Evolutionary conservation across 768 basidiomycete species (phyloP).

Genomic region (Boletus tomentosulus): DNA sequence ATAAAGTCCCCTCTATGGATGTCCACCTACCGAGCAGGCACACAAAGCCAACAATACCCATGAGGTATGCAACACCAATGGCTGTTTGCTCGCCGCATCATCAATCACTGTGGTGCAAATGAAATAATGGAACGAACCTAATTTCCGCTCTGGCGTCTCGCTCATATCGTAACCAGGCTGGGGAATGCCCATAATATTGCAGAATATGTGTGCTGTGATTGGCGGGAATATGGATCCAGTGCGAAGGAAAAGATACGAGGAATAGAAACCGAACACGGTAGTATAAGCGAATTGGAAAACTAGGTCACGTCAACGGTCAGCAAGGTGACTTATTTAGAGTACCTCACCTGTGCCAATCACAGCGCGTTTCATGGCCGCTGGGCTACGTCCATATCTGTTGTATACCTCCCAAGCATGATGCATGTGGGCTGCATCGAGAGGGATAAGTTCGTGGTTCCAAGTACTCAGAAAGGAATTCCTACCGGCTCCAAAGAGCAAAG

Average conservation of each 20-base stretch:
- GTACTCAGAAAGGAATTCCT: conserved; percentile 21
- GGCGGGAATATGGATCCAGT: conserved; percentile 81
- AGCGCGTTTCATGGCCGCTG: conserved; percentile 61
- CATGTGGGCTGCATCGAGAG: conserved; percentile 60
- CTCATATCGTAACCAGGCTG: conserved; percentile 53
- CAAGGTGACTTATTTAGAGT: conserved; percentile 1
- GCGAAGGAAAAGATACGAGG: conserved; percentile 79
- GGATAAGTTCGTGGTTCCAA: conserved; percentile 7
- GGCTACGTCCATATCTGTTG: conserved; percentile 65
- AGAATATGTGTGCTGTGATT: conserved; percentile 80
- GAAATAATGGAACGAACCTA: conserved; percentile 38
- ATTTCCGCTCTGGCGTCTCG: conserved; percentile 47
- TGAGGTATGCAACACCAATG: conserved; percentile 50
- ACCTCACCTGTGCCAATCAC: conserved; percentile 49
- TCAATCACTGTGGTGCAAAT: conserved; percentile 4
- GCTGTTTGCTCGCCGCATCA: conserved; percentile 34
- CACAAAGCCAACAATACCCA: conserved; percentile 58
- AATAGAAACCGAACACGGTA: conserved; percentile 87
- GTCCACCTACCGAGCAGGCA: conserved; percentile 55
- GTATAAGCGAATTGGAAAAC: conserved; percentile 90
- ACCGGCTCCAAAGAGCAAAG: conserved; percentile 88
- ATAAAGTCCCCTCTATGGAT: conserved; percentile 33
- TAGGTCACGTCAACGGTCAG: conserved; percentile 31
- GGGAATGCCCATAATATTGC: conserved; percentile 93
- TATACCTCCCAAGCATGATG: conserved; percentile 92